Evolutionary conservation across 352 stramenopile genomes (phyloP), one percentile per base, ranked within the genome.

Genomic region (Peronospora belbahrii): DNA sequence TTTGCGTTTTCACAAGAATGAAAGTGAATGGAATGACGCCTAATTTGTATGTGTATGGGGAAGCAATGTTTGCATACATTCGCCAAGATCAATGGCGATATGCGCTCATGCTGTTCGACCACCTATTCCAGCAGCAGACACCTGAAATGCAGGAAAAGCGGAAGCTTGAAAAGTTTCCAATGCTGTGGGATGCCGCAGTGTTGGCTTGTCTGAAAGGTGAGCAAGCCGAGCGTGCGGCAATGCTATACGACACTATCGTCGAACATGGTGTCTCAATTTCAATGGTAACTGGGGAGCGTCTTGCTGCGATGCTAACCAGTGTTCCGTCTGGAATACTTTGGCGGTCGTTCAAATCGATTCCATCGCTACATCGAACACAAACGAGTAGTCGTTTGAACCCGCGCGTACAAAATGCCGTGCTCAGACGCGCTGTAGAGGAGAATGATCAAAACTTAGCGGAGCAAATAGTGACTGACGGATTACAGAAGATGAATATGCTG

Each of bases 81-180:
- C 55, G 59, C 11, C 63, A 73, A 44, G 67, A 56, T 38, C 67
- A 86, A 48, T 86, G 74, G 77, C 65, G 71, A 8, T 68, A 86
- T 59, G 66, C 77, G 27, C 46, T 88, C 37, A 65, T 88, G 67
- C 50, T 88, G 17, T 86, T 88, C 47, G 74, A 86, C 37, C 77
- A 88, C 38, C 44, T 86, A 9, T 73, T 67, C 28, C 71, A 80
- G 24, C 67, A 70, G 3, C 56, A 70, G 30, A 66, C 60, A 15
- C 17, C 38, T 6, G 45, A 70, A 22, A 70, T 70, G 60, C 56
- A 63, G 25, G 60, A 70, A 23, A 53, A 56, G n/a, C 60, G 60
- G 4, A 35, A 39, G 31, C 44, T 70, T 4, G 67, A 77, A 36
- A 66, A 48, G 11, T 78, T 88, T 42, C 62, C 74, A 25, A 77